Base-by-base conservation (phyloP, 2,329 filamentous ascomycete genomes). In the Fonsecaea monophora region DNA sequence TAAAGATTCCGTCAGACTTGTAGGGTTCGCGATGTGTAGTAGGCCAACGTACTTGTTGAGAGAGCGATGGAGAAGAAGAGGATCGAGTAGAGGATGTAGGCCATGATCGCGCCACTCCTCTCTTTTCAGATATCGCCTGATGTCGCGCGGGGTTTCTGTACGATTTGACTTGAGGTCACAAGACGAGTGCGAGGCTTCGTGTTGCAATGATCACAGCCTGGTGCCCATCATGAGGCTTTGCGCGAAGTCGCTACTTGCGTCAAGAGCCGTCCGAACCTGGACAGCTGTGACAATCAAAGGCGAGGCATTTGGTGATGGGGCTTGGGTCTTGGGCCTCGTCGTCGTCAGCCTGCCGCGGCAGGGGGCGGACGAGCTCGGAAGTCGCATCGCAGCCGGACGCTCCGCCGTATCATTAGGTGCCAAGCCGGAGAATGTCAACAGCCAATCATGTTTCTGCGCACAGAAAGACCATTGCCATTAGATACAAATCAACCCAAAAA, bases 31-130 rank as follows among this genome's bases (percentile, higher is more conserved):
- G 8, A 34, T 32, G 15, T 37, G 55, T 69, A 56, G 65, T 62
- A 21, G 18, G 10, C 12, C 30, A 38, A 75, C 81, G 68, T 83
- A 91, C 89, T 81, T 64, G 92, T 95, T 67, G 89, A 90, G 71
- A 86, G 75, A 73, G 94, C 76, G 74, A 97, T 84, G 76, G 91
- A 84, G 73, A 90, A 78, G 77, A 70, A 58, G n/a, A 67, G 60
- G 34, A 63, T 38, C n/a, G 53, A 61, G 45, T 66, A 67, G 2
- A 69, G 50, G 55, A 67, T 64, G 48, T 67, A 68, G 9, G 50
- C 64, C 62, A 70, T 70, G 60, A 60, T 61, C 40, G 55, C 57
- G 57, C 37, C 15, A 18, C 40, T 61, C 7, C 32, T n/a, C 15
- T 9, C 18, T 54, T 10, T 34, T 35, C 21, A 18, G 25, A 40